These are phyloP conservation scores for Vitis hybrid DNA, from an alignment of 177 flowering plant species.

Conservation along the genomic window DNA sequence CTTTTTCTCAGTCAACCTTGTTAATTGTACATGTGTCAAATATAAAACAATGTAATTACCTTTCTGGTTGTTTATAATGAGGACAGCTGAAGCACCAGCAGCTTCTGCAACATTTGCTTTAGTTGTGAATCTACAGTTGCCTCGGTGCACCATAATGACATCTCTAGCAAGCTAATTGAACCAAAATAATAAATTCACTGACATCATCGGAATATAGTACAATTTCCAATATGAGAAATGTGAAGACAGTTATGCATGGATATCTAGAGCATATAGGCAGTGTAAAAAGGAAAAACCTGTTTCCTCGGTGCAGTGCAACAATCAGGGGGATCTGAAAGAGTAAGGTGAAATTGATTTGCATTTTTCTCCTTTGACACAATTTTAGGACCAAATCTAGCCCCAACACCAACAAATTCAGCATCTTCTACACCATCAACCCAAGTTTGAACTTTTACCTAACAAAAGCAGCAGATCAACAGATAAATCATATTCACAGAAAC, in stretches of 20 bases:
- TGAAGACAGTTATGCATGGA: not conserved
- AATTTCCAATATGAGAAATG: not conserved
- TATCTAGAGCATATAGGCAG: not conserved
- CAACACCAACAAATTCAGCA: constrained; percentile 88
- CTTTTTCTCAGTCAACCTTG: no score
- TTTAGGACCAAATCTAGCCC: constrained; percentile 92
- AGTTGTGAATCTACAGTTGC: constrained; percentile 81
- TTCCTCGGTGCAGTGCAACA: constrained; percentile 69
- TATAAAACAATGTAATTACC: constrained; percentile 36
- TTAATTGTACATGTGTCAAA: no score
- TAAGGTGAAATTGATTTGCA: constrained; percentile 64
- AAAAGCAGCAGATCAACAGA: constrained; percentile 5
- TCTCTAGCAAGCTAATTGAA: constrained; percentile 66
- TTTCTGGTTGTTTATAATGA: constrained; percentile 72
- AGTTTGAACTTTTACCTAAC: constrained; percentile 89
- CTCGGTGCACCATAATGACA: constrained; percentile 82
- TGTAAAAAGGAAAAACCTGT: constrained; percentile 47
- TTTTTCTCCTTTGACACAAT: constrained; percentile 93
- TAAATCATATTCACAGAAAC: not conserved
- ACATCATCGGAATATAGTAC: not conserved
- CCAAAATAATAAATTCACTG: constrained; percentile 1
- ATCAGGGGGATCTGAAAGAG: constrained; percentile 80
- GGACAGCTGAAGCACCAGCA: constrained; percentile 89
- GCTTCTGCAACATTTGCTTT: constrained; percentile 85
- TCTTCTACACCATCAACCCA: constrained; percentile 72